These are phyloP conservation scores for Vicia sativa DNA, from an alignment of 306 rosid genomes.

Conservation along the genomic window DNA sequence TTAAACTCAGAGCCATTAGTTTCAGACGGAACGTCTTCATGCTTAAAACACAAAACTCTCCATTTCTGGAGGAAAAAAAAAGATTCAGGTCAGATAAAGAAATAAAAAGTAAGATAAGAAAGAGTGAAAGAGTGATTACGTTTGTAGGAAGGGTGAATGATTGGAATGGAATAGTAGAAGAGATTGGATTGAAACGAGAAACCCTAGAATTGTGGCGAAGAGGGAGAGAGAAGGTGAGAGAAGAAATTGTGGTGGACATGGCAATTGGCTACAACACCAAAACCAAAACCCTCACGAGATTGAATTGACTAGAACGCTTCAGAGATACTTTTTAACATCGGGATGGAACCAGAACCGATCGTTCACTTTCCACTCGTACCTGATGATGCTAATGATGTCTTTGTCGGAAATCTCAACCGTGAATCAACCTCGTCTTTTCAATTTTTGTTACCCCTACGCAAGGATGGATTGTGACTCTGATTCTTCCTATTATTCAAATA, in stretches of 20 bases:
- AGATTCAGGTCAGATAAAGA: slow-evolving; percentile 20
- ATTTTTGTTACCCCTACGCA: too few relatives aligned
- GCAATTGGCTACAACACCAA: too few relatives aligned
- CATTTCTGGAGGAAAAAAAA: slow-evolving; percentile 48
- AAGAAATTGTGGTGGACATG: slow-evolving; percentile 34
- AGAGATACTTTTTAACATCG: too few relatives aligned
- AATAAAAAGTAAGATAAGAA: background rate
- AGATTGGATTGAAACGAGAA: slow-evolving; percentile 32
- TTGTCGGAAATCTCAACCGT: too few relatives aligned
- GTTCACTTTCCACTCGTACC: too few relatives aligned
- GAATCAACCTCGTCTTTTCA: too few relatives aligned
- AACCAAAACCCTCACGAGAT: too few relatives aligned
- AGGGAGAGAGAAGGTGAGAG: slow-evolving; percentile 38
- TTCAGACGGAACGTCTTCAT: slow-evolving; percentile 41
- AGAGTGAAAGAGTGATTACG: slow-evolving; percentile 29
- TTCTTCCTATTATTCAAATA: too few relatives aligned
- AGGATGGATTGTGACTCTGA: too few relatives aligned
- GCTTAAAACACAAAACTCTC: slow-evolving; percentile 45
- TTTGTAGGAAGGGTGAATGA: slow-evolving; percentile 31
- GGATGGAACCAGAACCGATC: too few relatives aligned
- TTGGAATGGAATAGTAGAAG: slow-evolving; percentile 24
- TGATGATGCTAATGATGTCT: too few relatives aligned
- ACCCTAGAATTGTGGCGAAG: slow-evolving; percentile 38
- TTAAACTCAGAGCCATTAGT: slow-evolving; percentile 33
- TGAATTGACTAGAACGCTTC: too few relatives aligned